phyloP scores from a whole-genome alignment of 192 early-diverging fungal species.

The Backusella parvicylindrica region DNA sequence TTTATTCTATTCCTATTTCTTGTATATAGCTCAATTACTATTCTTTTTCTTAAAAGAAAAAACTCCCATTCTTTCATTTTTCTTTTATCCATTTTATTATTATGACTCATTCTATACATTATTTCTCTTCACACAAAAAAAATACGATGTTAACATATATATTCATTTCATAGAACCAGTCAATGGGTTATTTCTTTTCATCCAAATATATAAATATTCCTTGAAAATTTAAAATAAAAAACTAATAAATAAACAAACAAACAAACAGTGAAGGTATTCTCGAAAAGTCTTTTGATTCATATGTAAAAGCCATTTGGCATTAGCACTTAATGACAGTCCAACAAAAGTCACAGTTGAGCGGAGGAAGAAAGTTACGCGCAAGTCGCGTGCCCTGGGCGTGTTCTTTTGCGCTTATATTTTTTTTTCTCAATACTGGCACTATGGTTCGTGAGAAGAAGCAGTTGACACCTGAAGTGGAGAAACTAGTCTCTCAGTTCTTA shows the following conservation, averaged over 20 bases:
- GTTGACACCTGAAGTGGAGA: conserved; percentile 21
- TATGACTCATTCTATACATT: conserved; percentile 6
- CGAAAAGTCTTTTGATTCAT: too few species aligned
- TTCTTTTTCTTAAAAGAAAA: background rate
- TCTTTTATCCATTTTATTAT: background rate
- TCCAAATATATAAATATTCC: conserved; percentile 4
- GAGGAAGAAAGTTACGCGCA: background rate
- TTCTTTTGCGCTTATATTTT: conserved; percentile 7
- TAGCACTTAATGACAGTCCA: background rate
- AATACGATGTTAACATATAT: background rate
- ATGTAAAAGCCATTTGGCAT: too few species aligned
- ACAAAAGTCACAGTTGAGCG: background rate
- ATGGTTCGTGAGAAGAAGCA: conserved; percentile 11
- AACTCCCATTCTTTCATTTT: background rate
- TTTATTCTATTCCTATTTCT: background rate
- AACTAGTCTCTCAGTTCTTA: conserved; percentile 24
- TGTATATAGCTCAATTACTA: background rate
- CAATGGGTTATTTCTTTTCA: background rate
- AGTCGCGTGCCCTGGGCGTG: background rate
- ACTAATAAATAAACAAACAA: background rate
- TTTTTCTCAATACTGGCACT: background rate
- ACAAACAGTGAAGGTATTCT: background rate
- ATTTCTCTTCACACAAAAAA: background rate
- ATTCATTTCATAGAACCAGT: background rate
- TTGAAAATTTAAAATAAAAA: background rate